phyloP scores from a whole-genome alignment of 768 basidiomycete genomes.

The Ramaria rubella region DNA sequence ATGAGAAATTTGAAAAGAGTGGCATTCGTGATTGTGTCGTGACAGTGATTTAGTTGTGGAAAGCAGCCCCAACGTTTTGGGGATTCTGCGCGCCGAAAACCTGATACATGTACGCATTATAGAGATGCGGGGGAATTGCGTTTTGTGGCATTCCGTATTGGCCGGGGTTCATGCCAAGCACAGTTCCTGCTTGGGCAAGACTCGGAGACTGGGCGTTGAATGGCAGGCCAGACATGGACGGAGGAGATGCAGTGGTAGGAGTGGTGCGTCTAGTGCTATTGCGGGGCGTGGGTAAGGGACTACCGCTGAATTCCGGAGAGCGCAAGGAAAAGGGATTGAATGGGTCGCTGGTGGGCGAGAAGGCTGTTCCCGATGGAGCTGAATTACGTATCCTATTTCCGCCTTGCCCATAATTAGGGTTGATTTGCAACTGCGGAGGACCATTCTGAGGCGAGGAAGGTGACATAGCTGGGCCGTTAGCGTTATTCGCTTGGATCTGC shows the following conservation, averaged over 20 bases:
- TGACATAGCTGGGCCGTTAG: background rate
- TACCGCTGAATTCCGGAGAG: slow-evolving; percentile 35
- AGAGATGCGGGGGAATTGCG: slow-evolving; percentile 49
- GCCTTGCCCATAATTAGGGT: slow-evolving; percentile 46
- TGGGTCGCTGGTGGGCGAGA: slow-evolving; percentile 47
- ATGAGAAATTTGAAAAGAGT: slow-evolving; percentile 9
- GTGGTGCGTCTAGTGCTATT: slow-evolving; percentile 34
- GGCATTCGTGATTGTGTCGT: slow-evolving; percentile 9
- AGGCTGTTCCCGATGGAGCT: slow-evolving; percentile 39
- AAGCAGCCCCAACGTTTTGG: slow-evolving; percentile 65
- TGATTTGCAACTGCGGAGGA: slow-evolving; percentile 59
- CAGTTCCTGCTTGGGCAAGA: slow-evolving; percentile 47
- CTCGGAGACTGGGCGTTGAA: slow-evolving; percentile 60
- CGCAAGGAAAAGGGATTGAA: slow-evolving; percentile 54
- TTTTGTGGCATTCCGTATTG: slow-evolving; percentile 49
- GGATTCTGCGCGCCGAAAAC: slow-evolving; percentile 60
- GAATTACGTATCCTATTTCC: slow-evolving; percentile 15
- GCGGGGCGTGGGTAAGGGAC: slow-evolving; percentile 19
- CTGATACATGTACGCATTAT: slow-evolving; percentile 81
- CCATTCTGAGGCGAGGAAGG: slow-evolving; percentile 52
- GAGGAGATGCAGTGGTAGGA: slow-evolving; percentile 24
- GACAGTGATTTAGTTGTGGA: slow-evolving; percentile 46
- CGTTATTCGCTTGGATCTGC: slow-evolving; percentile 83
- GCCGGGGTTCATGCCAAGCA: slow-evolving; percentile 62
- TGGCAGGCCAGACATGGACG: slow-evolving; percentile 31